Evolutionary conservation across 306 rosid species (phyloP).

Genomic region (Geum urbanum): DNA sequence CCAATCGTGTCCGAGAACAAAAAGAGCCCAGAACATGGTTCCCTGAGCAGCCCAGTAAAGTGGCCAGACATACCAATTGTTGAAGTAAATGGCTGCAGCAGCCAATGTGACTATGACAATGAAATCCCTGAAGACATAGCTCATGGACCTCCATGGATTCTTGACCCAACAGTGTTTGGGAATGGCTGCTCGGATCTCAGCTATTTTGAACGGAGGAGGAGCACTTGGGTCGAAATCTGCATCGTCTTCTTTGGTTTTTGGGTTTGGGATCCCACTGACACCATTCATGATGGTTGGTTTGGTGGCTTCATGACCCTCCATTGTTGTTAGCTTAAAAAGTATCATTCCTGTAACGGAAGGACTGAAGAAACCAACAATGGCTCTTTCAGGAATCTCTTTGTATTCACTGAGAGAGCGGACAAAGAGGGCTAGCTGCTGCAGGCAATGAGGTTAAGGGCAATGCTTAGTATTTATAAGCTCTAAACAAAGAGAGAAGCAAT

Average conservation of each 20-base stretch:
- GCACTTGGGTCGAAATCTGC: conserved; percentile 69
- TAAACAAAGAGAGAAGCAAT: not conserved
- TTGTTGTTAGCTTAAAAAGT: not conserved
- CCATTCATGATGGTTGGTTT: not conserved
- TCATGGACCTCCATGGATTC: conserved; percentile 66
- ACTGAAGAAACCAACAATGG: not conserved
- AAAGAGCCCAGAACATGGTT: conserved; percentile 96
- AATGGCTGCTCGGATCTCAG: conserved; percentile 82
- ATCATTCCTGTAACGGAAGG: conserved; percentile 1
- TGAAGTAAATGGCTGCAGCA: conserved; percentile 38
- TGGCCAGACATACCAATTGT: conserved; percentile 61
- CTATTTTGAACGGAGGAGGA: conserved; percentile 79
- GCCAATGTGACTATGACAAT: conserved; percentile 37
- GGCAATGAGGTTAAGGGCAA: conserved; percentile 3
- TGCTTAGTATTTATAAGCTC: conserved; percentile 10
- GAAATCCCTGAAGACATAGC: conserved; percentile 65
- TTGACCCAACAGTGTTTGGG: conserved; percentile 89
- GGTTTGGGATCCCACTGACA: conserved; percentile 8
- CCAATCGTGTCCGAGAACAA: conserved; percentile 98
- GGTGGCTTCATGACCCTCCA: conserved; percentile 16
- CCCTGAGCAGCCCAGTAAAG: conserved; percentile 84
- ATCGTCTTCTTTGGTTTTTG: not conserved
- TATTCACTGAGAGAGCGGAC: conserved; percentile 13
- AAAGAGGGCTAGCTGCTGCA: conserved; percentile 12
- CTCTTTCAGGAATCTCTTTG: conserved; percentile 6